Conservation (phyloP, 1,139 yeast species). For the Blastobotrys buckinghamii region DNA sequence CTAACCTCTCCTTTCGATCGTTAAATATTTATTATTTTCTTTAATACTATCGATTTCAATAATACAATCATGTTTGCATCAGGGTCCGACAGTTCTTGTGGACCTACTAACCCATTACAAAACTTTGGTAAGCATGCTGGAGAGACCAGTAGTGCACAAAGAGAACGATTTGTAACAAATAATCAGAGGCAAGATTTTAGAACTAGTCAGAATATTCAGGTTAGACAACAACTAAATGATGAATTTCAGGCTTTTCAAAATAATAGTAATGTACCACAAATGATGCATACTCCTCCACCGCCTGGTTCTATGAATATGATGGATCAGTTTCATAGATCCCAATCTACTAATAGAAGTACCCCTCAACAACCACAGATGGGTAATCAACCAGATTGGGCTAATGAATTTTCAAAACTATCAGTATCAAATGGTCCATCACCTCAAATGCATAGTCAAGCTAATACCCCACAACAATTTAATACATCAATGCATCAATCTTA, state of each 20-base stretch:
- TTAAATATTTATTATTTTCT: neutral
- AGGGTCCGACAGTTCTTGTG: constrained; percentile 23
- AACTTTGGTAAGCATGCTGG: constrained; percentile 27
- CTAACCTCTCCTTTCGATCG: neutral
- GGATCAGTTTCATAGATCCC: too few relatives aligned
- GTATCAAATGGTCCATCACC: neutral
- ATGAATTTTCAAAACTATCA: constrained; percentile 16
- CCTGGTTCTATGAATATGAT: too few relatives aligned
- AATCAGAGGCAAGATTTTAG: constrained; percentile 6
- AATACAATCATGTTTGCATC: constrained; percentile 10
- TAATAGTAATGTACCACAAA: too few relatives aligned
- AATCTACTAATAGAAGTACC: too few relatives aligned
- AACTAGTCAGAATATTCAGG: constrained; percentile 5
- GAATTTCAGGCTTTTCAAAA: constrained; percentile 14
- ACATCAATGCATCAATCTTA: neutral
- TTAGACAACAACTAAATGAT: constrained; percentile 10
- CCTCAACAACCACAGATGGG: constrained; percentile 1
- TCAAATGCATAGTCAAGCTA: neutral
- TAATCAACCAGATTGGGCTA: constrained; percentile 12
- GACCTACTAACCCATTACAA: constrained; percentile 34
- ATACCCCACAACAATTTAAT: neutral
- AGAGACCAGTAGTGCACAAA: constrained; percentile 9
- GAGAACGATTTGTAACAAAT: constrained; percentile 10
- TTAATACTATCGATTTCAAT: too few relatives aligned
- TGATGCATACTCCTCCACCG: too few relatives aligned